A percentile compares a stretch with the other conserved stretches of the same genome.
These are phyloP conservation scores for Penicillium subrubescens DNA, from an alignment of 495 filamentous ascomycete genomes.

Conservation along the genomic window DNA sequence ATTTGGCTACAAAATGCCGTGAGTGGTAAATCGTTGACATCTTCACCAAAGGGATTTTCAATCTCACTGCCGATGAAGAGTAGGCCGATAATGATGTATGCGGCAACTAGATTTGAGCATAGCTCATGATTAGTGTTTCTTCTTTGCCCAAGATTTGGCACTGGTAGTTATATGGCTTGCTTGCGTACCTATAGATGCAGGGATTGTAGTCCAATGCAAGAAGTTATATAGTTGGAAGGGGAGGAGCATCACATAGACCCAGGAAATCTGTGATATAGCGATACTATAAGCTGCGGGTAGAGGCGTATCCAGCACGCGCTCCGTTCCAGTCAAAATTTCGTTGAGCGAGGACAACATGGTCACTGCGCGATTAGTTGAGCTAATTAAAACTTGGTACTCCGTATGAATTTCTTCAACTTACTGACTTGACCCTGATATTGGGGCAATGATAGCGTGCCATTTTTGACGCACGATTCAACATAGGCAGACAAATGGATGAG, in stretches of 20 bases:
- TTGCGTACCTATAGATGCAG: conserved; percentile 68
- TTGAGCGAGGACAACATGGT: conserved; percentile 55
- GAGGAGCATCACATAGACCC: conserved; percentile 80
- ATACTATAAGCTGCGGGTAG: conserved; percentile 84
- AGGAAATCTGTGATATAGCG: conserved; percentile 82
- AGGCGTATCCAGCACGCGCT: conserved; percentile 85
- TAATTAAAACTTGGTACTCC: too few species aligned
- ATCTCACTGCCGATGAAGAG: conserved; percentile 83
- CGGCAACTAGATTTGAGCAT: conserved; percentile 50
- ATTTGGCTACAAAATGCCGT: conserved; percentile 76
- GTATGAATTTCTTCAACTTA: conserved; percentile 19
- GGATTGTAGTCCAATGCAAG: conserved; percentile 76
- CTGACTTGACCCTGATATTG: conserved; percentile 48
- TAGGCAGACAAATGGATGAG: conserved; percentile 71
- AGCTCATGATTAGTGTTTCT: not conserved
- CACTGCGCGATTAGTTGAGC: conserved; percentile 19
- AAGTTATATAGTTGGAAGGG: conserved; percentile 75
- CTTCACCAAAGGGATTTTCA: conserved; percentile 85
- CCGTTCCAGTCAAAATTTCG: conserved; percentile 72
- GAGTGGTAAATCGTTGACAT: conserved; percentile 84
- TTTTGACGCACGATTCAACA: conserved; percentile 56
- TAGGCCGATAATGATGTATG: conserved; percentile 88
- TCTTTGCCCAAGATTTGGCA: not conserved
- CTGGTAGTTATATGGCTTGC: not conserved
- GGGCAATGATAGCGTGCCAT: conserved; percentile 55